A percentile compares a stretch with the other conserved stretches of the same genome.
These are phyloP conservation scores for Wallacemonas collosoma DNA, from an alignment of 208 protist genomes.

Conservation along the genomic window DNA sequence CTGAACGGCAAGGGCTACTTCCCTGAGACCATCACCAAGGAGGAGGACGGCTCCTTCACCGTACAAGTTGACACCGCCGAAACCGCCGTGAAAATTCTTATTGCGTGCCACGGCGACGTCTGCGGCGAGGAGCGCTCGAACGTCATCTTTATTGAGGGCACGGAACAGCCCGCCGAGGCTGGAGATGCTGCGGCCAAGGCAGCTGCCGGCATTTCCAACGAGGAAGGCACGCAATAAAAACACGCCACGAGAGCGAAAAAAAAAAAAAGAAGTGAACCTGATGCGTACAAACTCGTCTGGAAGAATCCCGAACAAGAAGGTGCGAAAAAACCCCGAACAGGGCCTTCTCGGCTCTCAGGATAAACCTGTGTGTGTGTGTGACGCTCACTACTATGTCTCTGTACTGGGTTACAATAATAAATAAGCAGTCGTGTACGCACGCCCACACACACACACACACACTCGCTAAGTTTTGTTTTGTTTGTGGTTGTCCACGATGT, in stretches of 20 bases:
- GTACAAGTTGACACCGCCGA: constrained; percentile 66
- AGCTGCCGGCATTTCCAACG: background rate
- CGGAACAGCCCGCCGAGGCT: constrained; percentile 31
- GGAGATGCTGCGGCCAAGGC: constrained; percentile 16
- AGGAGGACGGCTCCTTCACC: constrained; percentile 75
- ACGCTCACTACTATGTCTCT: too few species aligned
- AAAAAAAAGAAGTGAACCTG: too few species aligned
- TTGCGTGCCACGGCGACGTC: constrained; percentile 80
- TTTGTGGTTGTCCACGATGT: too few species aligned
- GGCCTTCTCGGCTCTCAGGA: too few species aligned
- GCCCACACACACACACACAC: too few species aligned
- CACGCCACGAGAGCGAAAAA: background rate
- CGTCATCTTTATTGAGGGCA: constrained; percentile 86
- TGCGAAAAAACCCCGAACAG: too few species aligned
- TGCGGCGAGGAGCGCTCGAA: constrained; percentile 89
- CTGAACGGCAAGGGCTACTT: constrained; percentile 78
- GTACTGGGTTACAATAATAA: too few species aligned
- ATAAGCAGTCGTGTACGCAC: too few species aligned
- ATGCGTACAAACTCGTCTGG: too few species aligned
- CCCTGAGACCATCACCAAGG: constrained; percentile 71
- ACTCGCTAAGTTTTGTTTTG: too few species aligned
- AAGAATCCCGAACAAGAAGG: too few species aligned
- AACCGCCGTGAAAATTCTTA: constrained; percentile 80
- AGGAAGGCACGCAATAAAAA: constrained; percentile 20
- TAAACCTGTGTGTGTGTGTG: too few species aligned